A percentile compares a stretch with the other conserved stretches of the same genome.
These are phyloP conservation scores for Globisporangium ultimum DNA, from an alignment of 352 stramenopile species.

Conservation along the genomic window DNA sequence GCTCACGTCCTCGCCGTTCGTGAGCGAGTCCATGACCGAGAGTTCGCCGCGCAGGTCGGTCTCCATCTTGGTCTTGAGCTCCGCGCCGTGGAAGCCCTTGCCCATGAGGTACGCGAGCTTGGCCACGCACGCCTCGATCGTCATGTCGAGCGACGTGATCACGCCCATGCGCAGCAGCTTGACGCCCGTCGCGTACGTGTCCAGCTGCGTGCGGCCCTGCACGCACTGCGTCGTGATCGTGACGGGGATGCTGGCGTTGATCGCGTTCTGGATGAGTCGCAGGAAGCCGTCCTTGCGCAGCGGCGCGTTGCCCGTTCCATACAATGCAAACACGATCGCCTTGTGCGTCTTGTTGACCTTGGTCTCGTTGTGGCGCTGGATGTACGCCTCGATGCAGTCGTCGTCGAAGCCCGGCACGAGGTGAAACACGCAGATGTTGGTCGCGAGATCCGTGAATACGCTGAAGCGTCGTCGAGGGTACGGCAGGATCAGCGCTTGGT, in stretches of 20 bases:
- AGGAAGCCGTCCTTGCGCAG: constrained; percentile 87
- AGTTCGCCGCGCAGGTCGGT: constrained; percentile 79
- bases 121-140: constrained; percentile 90
- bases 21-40: constrained; percentile 66
- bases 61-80: constrained; percentile 83
- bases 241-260: constrained; percentile 85
- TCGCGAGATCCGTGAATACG: constrained; percentile 90
- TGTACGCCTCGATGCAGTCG: constrained; percentile 82
- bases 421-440: constrained; percentile 91
- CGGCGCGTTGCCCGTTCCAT: constrained; percentile 95
- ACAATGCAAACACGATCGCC: constrained; percentile 92
- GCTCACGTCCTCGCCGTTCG: constrained; percentile 57
- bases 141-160: constrained; percentile 96
- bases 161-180: constrained; percentile 90
- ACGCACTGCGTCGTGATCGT: constrained; percentile 94
- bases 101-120: constrained; percentile 96
- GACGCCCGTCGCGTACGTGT: constrained; percentile 92
- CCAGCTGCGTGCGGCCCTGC: constrained; percentile 90
- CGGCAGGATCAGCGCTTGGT: constrained; percentile 87
- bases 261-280: constrained; percentile 76
- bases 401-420: constrained; percentile 87
- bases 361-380: constrained; percentile 56
- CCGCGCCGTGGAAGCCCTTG: constrained; percentile 57
- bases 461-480: constrained; percentile 87
- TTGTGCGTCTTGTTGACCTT: constrained; percentile 27